Evolutionary conservation across 768 basidiomycete species (phyloP), one percentile per base, ranked within the genome.

Genomic region (Serendipita sp.): DNA sequence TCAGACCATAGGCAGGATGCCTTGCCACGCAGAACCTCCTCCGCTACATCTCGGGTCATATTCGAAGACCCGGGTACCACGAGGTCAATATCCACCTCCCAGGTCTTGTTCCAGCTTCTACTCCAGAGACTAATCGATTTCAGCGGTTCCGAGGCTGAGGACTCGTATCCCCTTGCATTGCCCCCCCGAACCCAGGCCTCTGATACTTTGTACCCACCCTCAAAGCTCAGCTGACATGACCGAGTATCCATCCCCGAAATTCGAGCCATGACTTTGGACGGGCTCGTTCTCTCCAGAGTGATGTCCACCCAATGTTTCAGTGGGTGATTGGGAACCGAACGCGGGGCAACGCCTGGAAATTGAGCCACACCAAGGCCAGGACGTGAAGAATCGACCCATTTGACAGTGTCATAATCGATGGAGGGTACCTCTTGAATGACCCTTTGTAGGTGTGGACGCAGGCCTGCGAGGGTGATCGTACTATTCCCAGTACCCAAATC

Each of bases 1-100:
- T 60, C 56, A n/a, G 56, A 32, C 56, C 56, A 60, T n/a, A 60
- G 24, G 34, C 56, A 60, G 8, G 56, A 60, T 60, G 34, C 56
- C 56, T 60, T 60, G 4, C 56, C 56, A 24, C 30, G 18, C 37
- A 60, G 35, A n/a, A 60, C 30, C 56, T 60, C 34, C 16, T 10
- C 56, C 10, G 24, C 10, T 4, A n/a, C 28, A n/a, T 16, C 8
- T 60, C 10, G 56, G n/a, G 10, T 32, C 3, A n/a, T 8, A 4
- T 30, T 10, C 10, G 16, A 24, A 10, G 56, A 28, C 18, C 48
- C 30, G 1, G 48, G 48, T 37, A 28, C 56, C 56, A 37, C 35
- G 10, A 60, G 35, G 16, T 60, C 56, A 10, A 60, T 35, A 30
- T 60, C 56, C 8, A 60, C 56, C 16, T 5, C 56, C 56, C 56